Base-by-base conservation (phyloP, 495 filamentous ascomycete species). In the Trichoderma erinaceum region DNA sequence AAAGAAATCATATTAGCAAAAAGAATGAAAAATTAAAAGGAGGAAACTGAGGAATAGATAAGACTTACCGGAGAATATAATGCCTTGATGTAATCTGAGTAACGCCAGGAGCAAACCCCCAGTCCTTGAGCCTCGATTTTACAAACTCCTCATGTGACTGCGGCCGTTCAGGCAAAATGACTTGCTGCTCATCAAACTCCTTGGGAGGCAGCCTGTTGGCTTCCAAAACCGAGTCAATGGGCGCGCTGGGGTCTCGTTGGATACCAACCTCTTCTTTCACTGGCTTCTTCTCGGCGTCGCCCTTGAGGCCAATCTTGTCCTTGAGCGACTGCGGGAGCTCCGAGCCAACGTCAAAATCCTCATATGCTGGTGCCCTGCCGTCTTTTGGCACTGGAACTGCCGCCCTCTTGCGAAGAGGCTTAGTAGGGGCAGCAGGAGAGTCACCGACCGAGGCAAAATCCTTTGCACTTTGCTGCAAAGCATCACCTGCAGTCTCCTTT, bases 21-120 rank as follows among this genome's bases (percentile, higher is more conserved):
- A 29, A 29, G 29, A 29, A 29, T 29, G 29, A 29, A 29, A 4
- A 29, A 29, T 29, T 1, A 29, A 29, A 29, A 65, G 44, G 25
- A 7, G 4, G 41, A 13, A 41, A 29, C 35, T 5, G 63, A 65
- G 16, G 10, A 25, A 29, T 41, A 52, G 3, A n/a, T n/a, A 6
- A n/a, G 18, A 69, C 79, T 75, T 81, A 89, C 88, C 89, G 79
- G n/a, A 97, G 85, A 67, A 94, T 89, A 74, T 97, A 97, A 56
- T 85, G 82, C 32, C 79, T 78, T 44, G 79, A 80, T 10, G 73
- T 77, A 65, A 97, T 85, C 23, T 75, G 77, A 3, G 81, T 79
- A 72, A 92, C 87, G 11, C 93, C 93, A 2, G 82, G 76, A 2
- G 90, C 89, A 12, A 96, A 75, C 18, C 82, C 78, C 52, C 90